phyloP scores from a whole-genome alignment of 2,329 filamentous ascomycete genomes.

The Domatiomyces globalis region DNA sequence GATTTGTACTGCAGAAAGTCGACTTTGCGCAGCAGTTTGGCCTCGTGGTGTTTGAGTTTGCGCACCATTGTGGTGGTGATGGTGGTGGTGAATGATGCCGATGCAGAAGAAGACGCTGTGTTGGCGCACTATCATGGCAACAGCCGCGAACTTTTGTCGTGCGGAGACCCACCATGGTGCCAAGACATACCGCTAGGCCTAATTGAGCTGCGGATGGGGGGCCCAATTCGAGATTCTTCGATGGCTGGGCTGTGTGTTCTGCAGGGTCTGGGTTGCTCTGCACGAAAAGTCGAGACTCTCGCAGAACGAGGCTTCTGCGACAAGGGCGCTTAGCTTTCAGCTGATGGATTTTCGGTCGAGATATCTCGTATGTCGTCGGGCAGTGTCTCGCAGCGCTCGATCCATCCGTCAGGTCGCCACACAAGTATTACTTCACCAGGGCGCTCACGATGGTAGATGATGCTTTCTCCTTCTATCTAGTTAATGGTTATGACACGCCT shows the following conservation, averaged over 20 bases:
- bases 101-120: not conserved
- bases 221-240: too few relatives aligned
- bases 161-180: not conserved
- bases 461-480: not conserved
- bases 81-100: not conserved
- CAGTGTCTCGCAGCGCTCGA: not conserved
- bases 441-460: not conserved
- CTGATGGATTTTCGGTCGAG: not conserved
- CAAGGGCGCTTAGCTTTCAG: not conserved
- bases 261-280: not conserved
- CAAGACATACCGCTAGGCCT: too few relatives aligned
- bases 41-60: conserved; percentile 92
- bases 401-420: not conserved
- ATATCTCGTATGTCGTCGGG: not conserved
- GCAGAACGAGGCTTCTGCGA: too few relatives aligned
- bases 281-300: not conserved
- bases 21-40: conserved; percentile 78
- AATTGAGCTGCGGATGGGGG: too few relatives aligned
- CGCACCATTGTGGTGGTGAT: conserved; percentile 56
- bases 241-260: too few relatives aligned
- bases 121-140: too few relatives aligned
- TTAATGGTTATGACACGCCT: not conserved
- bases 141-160: not conserved
- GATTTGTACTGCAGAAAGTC: conserved; percentile 91
- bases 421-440: not conserved